Percentiles rank a stretch among this genome's conserved stretches.
These are phyloP conservation scores for Fraxinus baroniana DNA, from an alignment of 305 asterid species.

Conservation along the genomic window DNA sequence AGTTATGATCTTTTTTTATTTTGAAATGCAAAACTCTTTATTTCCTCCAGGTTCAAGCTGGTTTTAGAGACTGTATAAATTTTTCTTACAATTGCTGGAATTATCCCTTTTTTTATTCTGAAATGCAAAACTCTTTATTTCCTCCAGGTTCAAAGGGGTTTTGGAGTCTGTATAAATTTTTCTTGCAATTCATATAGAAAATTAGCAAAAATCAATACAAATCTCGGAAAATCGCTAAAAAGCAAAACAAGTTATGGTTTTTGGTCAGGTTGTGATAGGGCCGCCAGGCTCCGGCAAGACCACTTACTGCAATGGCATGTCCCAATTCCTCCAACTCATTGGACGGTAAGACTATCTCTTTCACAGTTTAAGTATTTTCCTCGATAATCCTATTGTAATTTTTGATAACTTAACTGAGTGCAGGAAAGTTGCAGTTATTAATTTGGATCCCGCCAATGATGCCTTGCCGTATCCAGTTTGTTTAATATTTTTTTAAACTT, in stretches of 20 bases:
- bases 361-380: neutral
- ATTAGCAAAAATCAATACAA: neutral
- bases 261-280: slow-evolving; percentile 95
- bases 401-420: slow-evolving; percentile 17
- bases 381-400: neutral
- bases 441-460: slow-evolving; percentile 97
- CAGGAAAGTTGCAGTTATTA: slow-evolving; percentile 95
- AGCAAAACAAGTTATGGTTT: slow-evolving; percentile 47
- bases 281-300: slow-evolving; percentile 99
- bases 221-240: neutral
- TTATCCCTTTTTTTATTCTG: no score
- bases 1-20: no score
- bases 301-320: slow-evolving; percentile 97
- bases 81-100: no score
- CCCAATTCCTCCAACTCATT: slow-evolving; percentile 84
- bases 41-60: neutral
- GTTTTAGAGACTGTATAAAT: neutral
- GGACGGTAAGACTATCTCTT: slow-evolving; percentile 55
- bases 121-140: no score
- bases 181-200: no score
- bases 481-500: neutral
- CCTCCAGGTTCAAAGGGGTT: no score
- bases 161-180: no score
- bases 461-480: slow-evolving; percentile 82
- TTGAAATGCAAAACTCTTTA: neutral